Evolutionary conservation across 2,329 filamentous ascomycete species (phyloP).

Genomic region (Neopestalotiopsis sp.): DNA sequence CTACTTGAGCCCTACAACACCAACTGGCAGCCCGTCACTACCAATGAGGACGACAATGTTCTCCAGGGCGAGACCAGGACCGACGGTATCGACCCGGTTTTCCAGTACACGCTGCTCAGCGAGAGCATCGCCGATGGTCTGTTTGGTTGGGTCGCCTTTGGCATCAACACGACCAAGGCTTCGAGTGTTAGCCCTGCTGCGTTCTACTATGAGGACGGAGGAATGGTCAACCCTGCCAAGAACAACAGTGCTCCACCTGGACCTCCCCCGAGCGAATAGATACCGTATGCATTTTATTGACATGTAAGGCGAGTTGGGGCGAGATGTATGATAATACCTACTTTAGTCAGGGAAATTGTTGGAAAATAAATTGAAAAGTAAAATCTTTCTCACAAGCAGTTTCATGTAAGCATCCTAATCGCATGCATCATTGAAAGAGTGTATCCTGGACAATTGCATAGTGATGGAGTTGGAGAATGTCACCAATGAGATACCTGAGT

Average conservation of each 20-base stretch:
- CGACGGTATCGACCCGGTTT: conserved; percentile 3
- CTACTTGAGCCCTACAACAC: background rate
- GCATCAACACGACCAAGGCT: conserved; percentile 5
- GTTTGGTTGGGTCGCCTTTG: conserved; percentile 10
- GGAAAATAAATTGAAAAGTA: too few species aligned
- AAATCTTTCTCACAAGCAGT: too few species aligned
- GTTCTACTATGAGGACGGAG: conserved; percentile 1
- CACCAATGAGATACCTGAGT: too few species aligned
- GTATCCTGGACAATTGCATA: too few species aligned
- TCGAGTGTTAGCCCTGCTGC: background rate
- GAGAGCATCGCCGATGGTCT: conserved; percentile 3
- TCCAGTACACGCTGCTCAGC: background rate
- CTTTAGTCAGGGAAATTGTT: too few species aligned
- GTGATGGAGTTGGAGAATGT: too few species aligned
- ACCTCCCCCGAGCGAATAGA: background rate
- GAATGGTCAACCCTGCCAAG: background rate
- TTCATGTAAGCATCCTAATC: too few species aligned
- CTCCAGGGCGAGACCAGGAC: background rate
- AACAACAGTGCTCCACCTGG: background rate
- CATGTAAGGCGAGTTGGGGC: too few species aligned
- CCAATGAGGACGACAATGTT: conserved; percentile 4
- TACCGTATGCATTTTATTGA: background rate
- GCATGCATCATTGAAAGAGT: too few species aligned
- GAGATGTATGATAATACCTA: too few species aligned
- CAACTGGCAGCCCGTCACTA: conserved; percentile 1